Base-by-base conservation (phyloP, 805 yeast genomes). In the Candida palmyrensis region DNA sequence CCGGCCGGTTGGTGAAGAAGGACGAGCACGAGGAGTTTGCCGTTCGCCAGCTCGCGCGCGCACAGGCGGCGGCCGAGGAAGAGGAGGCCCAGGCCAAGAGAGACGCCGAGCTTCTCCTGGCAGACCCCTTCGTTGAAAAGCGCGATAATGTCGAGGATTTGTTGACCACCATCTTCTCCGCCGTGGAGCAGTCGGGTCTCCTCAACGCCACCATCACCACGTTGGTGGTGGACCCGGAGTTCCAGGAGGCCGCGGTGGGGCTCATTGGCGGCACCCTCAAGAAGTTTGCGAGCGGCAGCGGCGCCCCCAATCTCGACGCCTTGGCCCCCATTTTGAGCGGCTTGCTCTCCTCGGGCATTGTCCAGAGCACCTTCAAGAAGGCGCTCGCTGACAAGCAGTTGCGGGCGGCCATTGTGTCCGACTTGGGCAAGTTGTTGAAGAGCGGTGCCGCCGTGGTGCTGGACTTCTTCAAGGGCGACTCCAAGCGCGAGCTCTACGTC, bases 121-220 rank as follows among this genome's bases (percentile, higher is more conserved):
- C 11, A 5, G 34, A 10, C n/a, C 20, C 29, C 18, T 32, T 27
- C 6, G 19, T 41, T 18, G 33, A 25, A 10, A 55, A 45, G 35
- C 51, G 62, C 43, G 59, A 51, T 41, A 57, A 57, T 31, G 40
- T 56, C 28, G 54, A 48, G 30, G 59, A 55, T 27, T 52, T 57
- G 37, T 41, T 53, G 19, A 43, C 49, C 14, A 57, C 62, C 6
- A 41, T 57, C n/a, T 46, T 57, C 24, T 27, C 42, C 2, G 41
- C 61, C 3, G 48, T 55, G 33, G 54, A 44, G 20, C 40, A 48
- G 38, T 54, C 61, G 6, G 57, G 55, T 6, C 41, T 57, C 25
- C 31, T 57, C 25, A 46, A 42, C 26, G 53, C 45, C 19, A 51
- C 59, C 19, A 30, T 57, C 25, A 32, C 36, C 33, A 36, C 43